phyloP scores from a whole-genome alignment of 352 stramenopile species.

The Hyphochytrium catenoides region DNA sequence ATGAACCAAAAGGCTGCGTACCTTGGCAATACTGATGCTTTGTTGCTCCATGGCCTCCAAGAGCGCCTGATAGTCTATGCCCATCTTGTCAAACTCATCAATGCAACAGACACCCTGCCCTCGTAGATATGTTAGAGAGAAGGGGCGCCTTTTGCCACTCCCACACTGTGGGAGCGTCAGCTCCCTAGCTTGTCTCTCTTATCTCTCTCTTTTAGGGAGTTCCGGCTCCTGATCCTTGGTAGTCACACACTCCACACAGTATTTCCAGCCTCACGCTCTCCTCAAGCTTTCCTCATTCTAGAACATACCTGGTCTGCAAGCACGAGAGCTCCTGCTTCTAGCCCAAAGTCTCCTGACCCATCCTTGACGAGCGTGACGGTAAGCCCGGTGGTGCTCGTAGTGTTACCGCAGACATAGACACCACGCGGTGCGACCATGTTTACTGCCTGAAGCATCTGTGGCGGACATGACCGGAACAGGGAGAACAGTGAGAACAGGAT shows the following conservation, averaged over 20 bases:
- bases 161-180: no score
- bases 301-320: conserved; percentile 71
- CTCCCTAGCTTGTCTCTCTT: no score
- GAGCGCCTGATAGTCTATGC: conserved; percentile 60
- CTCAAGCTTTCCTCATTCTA: no score
- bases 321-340: conserved; percentile 73
- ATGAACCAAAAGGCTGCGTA: conserved; percentile 5
- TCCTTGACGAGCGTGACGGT: conserved; percentile 91
- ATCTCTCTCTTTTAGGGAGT: no score
- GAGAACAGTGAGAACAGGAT: no score
- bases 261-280: no score
- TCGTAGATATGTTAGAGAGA: not conserved
- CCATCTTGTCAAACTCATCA: conserved; percentile 98
- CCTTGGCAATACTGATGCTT: conserved; percentile 77
- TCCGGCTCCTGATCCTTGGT: no score
- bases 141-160: not conserved
- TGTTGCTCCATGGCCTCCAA: conserved; percentile 98
- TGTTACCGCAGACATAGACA: conserved; percentile 94
- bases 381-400: conserved; percentile 76
- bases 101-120: conserved; percentile 78
- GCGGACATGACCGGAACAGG: conserved; percentile 12
- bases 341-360: conserved; percentile 59
- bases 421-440: conserved; percentile 68
- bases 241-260: no score
- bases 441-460: conserved; percentile 68